phyloP scores from a whole-genome alignment of 2,329 filamentous ascomycete species.

The Trichophyton benhamiae region DNA sequence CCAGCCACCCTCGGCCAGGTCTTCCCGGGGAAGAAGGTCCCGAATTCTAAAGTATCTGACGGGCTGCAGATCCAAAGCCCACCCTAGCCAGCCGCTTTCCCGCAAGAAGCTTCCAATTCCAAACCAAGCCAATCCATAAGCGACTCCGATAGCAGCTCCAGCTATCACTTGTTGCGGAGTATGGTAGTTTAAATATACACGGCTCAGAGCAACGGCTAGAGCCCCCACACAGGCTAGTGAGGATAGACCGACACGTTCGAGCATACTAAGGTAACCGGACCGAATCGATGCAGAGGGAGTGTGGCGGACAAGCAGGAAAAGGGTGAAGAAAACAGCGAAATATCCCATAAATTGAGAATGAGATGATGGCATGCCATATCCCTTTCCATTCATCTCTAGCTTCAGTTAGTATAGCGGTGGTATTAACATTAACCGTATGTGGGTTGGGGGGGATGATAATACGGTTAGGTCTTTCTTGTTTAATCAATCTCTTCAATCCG shows the following conservation, averaged over 20 bases:
- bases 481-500: slow-evolving; percentile 74
- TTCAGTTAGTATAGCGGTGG: too few relatives aligned
- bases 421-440: too few relatives aligned
- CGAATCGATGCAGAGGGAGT: slow-evolving; percentile 35
- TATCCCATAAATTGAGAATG: slow-evolving; percentile 92
- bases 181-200: slow-evolving; percentile 88
- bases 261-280: slow-evolving; percentile 27
- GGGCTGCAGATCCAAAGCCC: slow-evolving; percentile 55
- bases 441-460: slow-evolving; percentile 26
- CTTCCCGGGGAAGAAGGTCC: slow-evolving; percentile 77
- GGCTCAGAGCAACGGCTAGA: slow-evolving; percentile 61
- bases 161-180: slow-evolving; percentile 77
- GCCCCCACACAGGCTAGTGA: slow-evolving; percentile 50
- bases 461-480: slow-evolving; percentile 76
- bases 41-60: slow-evolving; percentile 58
- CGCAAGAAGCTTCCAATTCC: slow-evolving; percentile 54
- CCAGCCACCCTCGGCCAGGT: slow-evolving; percentile 85
- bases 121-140: slow-evolving; percentile 72
- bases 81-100: slow-evolving; percentile 55
- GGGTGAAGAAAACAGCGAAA: slow-evolving; percentile 69
- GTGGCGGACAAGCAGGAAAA: slow-evolving; percentile 79
- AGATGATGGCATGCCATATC: slow-evolving; percentile 94
- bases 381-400: slow-evolving; percentile 53
- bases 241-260: slow-evolving; percentile 48
- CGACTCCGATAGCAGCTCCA: slow-evolving; percentile 57